Evolutionary conservation across 2,329 filamentous ascomycete species (phyloP).

Genomic region (Phialocephala sp.): DNA sequence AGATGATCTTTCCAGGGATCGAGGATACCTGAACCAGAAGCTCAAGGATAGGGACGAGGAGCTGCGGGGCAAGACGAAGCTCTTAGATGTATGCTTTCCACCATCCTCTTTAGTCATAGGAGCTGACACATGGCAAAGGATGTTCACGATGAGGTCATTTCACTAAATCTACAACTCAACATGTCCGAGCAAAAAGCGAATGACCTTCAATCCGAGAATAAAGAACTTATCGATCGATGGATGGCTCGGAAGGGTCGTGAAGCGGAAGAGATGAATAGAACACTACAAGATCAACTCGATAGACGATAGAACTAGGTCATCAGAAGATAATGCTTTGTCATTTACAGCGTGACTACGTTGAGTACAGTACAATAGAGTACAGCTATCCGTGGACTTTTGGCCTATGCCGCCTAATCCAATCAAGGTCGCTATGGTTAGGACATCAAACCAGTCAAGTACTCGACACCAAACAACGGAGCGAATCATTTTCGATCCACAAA

Average conservation of each 20-base stretch:
- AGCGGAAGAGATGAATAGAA: conserved; percentile 82
- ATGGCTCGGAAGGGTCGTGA: conserved; percentile 87
- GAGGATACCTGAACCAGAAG: conserved; percentile 64
- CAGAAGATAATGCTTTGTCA: background rate
- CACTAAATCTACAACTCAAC: conserved; percentile 85
- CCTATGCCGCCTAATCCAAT: conserved; percentile 7
- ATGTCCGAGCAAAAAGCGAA: conserved; percentile 79
- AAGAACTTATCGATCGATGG: conserved; percentile 88
- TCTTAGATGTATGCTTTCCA: conserved; percentile 67
- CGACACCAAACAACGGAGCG: background rate
- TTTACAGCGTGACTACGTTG: background rate
- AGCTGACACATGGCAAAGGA: conserved; percentile 52
- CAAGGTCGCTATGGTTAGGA: background rate
- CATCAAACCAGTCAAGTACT: background rate
- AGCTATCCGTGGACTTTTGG: background rate
- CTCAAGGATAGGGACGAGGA: conserved; percentile 86
- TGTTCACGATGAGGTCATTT: conserved; percentile 91
- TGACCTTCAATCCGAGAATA: conserved; percentile 80
- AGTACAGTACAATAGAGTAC: background rate
- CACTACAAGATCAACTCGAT: conserved; percentile 42
- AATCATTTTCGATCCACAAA: background rate
- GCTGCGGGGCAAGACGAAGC: conserved; percentile 79
- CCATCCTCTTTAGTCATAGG: conserved; percentile 33
- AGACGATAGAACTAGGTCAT: conserved; percentile 21
- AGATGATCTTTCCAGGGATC: conserved; percentile 46